Conservation (phyloP, 129 eudicot species). For the Arctium minus region DNA sequence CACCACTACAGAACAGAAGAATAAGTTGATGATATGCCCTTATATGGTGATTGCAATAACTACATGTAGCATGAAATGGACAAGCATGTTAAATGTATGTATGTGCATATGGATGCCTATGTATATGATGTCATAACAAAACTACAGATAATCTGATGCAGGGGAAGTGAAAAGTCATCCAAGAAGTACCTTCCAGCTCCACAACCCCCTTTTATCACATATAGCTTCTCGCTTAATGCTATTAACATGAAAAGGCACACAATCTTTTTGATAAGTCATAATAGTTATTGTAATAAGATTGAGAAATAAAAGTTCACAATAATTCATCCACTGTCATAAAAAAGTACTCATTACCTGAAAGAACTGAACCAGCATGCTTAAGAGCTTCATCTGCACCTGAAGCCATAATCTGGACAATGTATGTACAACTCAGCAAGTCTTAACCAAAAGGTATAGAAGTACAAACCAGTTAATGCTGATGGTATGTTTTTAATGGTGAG, state of each 20-base stretch:
- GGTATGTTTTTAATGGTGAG: constrained; percentile 5
- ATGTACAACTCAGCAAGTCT: constrained; percentile 11
- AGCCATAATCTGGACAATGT: constrained; percentile 73
- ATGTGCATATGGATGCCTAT: background rate
- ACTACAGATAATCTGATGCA: constrained; percentile 7
- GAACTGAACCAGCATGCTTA: constrained; percentile 77
- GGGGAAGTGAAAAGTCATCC: constrained; percentile 11
- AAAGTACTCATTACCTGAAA: constrained; percentile 51
- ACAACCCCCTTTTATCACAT: constrained; percentile 86
- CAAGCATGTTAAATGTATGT: background rate
- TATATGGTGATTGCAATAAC: background rate
- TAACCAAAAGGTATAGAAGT: background rate
- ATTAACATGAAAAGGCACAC: constrained; percentile 26
- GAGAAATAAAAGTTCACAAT: background rate
- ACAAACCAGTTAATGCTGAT: constrained; percentile 2
- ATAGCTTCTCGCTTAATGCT: constrained; percentile 98
- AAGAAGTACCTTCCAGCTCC: constrained; percentile 92
- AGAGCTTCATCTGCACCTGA: constrained; percentile 95
- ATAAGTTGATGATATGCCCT: background rate
- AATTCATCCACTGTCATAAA: background rate
- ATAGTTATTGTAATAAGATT: background rate
- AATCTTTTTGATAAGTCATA: constrained; percentile 8
- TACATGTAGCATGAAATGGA: background rate
- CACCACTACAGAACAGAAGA: constrained; percentile 54
- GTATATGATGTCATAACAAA: background rate